phyloP scores from a whole-genome alignment of 2,329 filamentous ascomycete genomes.

The Teratosphaeria destructans region DNA sequence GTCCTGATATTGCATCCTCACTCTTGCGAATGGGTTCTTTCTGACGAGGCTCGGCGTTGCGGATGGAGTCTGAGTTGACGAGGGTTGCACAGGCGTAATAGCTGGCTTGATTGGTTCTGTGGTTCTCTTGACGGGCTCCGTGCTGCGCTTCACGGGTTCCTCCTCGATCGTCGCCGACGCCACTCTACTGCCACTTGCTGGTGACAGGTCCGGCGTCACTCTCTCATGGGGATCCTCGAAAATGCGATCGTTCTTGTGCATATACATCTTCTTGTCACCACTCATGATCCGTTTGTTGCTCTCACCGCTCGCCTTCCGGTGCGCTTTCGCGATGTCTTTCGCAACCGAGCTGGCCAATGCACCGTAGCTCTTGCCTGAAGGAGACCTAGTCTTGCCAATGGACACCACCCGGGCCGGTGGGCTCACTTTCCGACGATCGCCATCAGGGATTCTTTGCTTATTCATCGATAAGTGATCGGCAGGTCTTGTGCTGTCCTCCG shows the following conservation, averaged over 20 bases:
- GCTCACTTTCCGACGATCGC: conserved; percentile 9
- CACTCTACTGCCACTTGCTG: background rate
- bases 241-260: conserved; percentile 64
- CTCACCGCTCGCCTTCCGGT: conserved; percentile 51
- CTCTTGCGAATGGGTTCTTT: conserved; percentile 55
- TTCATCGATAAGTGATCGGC: conserved; percentile 3
- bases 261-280: conserved; percentile 57
- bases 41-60: conserved; percentile 38
- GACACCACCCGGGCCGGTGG: conserved; percentile 12
- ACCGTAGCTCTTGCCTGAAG: conserved; percentile 26
- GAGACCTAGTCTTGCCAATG: conserved; percentile 7
- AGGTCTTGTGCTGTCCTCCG: conserved; percentile 4
- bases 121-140: conserved; percentile 14
- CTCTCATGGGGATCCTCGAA: conserved; percentile 60
- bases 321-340: conserved; percentile 23
- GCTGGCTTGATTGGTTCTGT: conserved; percentile 9
- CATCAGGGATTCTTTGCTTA: conserved; percentile 8
- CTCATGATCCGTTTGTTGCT: conserved; percentile 55
- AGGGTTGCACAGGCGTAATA: conserved; percentile 20
- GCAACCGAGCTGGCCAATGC: conserved; percentile 25
- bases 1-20: conserved; percentile 42
- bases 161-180: background rate
- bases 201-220: background rate
- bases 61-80: background rate
- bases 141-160: conserved; percentile 9